Conservation (phyloP, 1,139 yeast species). For the Scheffersomyces titani region DNA sequence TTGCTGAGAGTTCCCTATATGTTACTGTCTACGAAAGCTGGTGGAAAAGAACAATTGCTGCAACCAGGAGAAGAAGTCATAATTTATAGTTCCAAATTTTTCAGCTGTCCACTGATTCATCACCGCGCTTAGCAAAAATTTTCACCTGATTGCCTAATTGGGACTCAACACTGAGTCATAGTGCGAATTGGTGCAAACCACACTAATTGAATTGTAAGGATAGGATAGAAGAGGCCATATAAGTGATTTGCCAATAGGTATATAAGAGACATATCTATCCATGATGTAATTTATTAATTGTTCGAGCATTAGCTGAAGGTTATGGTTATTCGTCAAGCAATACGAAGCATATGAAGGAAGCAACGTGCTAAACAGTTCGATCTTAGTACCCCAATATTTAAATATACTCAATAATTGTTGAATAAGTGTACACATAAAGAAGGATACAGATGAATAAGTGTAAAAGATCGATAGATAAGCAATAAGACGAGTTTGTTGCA, state of each 20-base stretch:
- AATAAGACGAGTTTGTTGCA: too few relatives aligned
- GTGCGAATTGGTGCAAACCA: conserved; percentile 1
- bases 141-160: conserved; percentile 20
- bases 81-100: conserved; percentile 6
- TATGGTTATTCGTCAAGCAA: too few relatives aligned
- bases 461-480: too few relatives aligned
- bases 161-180: conserved; percentile 10
- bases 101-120: conserved; percentile 18
- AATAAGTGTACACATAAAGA: too few relatives aligned
- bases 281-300: too few relatives aligned
- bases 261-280: not conserved
- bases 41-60: not conserved
- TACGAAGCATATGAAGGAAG: too few relatives aligned
- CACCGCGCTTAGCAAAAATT: conserved; percentile 36
- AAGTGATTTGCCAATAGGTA: not conserved
- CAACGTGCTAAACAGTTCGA: too few relatives aligned
- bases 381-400: too few relatives aligned
- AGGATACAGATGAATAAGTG: too few relatives aligned
- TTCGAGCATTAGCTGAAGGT: not conserved
- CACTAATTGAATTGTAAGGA: not conserved
- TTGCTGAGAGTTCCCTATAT: not conserved
- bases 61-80: conserved; percentile 1
- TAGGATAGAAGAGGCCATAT: not conserved
- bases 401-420: too few relatives aligned
- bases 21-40: not conserved